Evolutionary conservation across 257 asterid species (phyloP).

Genomic region (Solanum appendiculatum): DNA sequence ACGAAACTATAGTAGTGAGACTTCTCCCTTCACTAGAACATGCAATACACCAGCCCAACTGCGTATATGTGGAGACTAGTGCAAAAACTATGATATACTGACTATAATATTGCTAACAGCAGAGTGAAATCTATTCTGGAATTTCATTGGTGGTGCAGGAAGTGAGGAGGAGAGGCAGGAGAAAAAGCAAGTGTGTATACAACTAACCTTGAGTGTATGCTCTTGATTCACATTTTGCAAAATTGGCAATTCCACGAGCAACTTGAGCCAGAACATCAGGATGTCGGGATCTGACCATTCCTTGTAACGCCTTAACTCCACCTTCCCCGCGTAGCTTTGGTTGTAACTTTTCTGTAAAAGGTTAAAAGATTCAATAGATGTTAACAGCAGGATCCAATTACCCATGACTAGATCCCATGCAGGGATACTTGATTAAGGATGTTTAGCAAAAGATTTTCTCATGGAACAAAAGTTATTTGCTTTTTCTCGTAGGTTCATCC

Average conservation of each 20-base stretch:
- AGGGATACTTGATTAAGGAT: neutral
- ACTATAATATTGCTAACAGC: neutral
- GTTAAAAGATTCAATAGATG: neutral
- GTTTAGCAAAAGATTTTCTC: neutral
- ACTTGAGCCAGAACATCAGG: slow-evolving; percentile 90
- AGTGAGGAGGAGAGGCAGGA: neutral
- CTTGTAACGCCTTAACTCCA: slow-evolving; percentile 65
- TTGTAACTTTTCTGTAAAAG: slow-evolving; percentile 53
- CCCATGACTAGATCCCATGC: neutral
- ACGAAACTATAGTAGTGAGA: neutral
- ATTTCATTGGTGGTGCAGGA: neutral
- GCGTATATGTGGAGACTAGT: neutral
- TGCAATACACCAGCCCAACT: neutral
- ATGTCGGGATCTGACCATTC: slow-evolving; percentile 74
- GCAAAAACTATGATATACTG: neutral
- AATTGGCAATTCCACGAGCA: slow-evolving; percentile 89
- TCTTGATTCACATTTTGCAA: slow-evolving; percentile 88
- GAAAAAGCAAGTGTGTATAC: neutral
- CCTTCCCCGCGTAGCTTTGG: slow-evolving; percentile 58
- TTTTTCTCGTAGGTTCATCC: neutral
- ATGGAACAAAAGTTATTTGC: neutral
- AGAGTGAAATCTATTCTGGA: neutral
- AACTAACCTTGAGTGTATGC: slow-evolving; percentile 60
- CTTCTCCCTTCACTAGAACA: neutral
- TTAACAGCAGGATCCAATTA: neutral